Base-by-base conservation (phyloP, 192 early-diverging fungal genomes). In the Mortierella hygrophila region DNA sequence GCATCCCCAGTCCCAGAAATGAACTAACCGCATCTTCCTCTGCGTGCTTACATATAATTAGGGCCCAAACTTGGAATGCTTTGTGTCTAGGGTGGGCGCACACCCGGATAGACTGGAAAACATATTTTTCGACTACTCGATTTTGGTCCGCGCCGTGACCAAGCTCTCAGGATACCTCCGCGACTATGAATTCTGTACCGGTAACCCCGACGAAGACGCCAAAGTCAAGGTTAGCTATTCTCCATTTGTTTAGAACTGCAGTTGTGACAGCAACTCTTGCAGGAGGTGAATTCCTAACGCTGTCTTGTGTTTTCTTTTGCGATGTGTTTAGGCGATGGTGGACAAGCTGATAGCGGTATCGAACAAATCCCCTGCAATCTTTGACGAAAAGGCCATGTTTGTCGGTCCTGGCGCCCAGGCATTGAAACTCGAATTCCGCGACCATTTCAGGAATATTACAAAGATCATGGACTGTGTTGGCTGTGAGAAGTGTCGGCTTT, bases 401-500 rank as follows among this genome's bases (percentile, higher is more conserved):
- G 80, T 89, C 29, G 95, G 94, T 20, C 87, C 90, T 32, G 88
- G 89, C n/a, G 91, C 93, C 21, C 77, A 95, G 88, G 81, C 90
- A 38, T 88, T 98, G 13, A 96, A 96, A 82, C 78, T 92, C n/a
- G 95, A 99, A 88, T 96, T 98, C 87, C 94, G 96, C 77, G 92
- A 94, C 38, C 94, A 94, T 79, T 99, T 99, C 89, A 93, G 98
- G 73, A 99, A 99, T 82, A 94, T 99, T 52, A 95, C 97, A 21
- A 90, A 93, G 63, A 99, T 99, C 83, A 98, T 99, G 97, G 97
- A 99, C 82, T 99, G 98, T 86, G 97, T 98, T 11, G 96, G 94
- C 4, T 99, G 98, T 88, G 97, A 99, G 89, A 99, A 99, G 83
- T 99, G 98, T 81, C 85, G 96, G 44, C 90, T 99, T 35, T 99